Evolutionary conservation across 176 grass and related monocot genomes (phyloP).

Genomic region (Pharus latifolius): DNA sequence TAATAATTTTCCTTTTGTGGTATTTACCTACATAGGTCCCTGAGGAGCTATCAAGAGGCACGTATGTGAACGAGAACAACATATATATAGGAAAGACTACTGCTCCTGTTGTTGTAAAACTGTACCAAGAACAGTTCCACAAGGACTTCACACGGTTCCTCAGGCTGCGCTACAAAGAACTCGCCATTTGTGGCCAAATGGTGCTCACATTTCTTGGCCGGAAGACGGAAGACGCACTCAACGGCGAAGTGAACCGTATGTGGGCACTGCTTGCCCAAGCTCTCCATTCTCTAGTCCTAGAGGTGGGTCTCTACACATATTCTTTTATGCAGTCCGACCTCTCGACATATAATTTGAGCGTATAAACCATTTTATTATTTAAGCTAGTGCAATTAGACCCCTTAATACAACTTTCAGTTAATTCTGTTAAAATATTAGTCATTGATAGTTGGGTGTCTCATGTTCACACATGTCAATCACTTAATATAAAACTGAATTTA

Average conservation of each 20-base stretch:
- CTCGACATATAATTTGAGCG: too few relatives aligned
- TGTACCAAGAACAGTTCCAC: slow-evolving; percentile 29
- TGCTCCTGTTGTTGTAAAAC: neutral
- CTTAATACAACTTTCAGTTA: too few relatives aligned
- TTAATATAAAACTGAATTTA: too few relatives aligned
- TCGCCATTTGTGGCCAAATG: slow-evolving; percentile 15
- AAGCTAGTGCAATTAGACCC: too few relatives aligned
- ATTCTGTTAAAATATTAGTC: too few relatives aligned
- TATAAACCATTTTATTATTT: too few relatives aligned
- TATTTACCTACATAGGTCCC: slow-evolving; percentile 8
- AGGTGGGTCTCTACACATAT: too few relatives aligned
- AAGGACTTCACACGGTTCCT: slow-evolving; percentile 28
- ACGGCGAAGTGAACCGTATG: neutral
- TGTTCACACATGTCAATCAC: too few relatives aligned
- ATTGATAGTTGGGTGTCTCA: too few relatives aligned
- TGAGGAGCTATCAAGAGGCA: slow-evolving; percentile 12
- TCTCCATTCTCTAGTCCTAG: slow-evolving; percentile 1
- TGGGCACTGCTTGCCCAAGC: slow-evolving; percentile 13
- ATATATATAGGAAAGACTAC: slow-evolving; percentile 20
- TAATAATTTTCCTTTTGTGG: too few relatives aligned
- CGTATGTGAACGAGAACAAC: slow-evolving; percentile 1
- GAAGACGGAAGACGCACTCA: neutral
- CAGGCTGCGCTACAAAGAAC: slow-evolving; percentile 6
- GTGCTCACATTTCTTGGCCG: slow-evolving; percentile 27
- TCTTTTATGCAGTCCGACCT: too few relatives aligned